Evolutionary conservation across 768 basidiomycete genomes (phyloP).

Genomic region (Pholiota conissans): DNA sequence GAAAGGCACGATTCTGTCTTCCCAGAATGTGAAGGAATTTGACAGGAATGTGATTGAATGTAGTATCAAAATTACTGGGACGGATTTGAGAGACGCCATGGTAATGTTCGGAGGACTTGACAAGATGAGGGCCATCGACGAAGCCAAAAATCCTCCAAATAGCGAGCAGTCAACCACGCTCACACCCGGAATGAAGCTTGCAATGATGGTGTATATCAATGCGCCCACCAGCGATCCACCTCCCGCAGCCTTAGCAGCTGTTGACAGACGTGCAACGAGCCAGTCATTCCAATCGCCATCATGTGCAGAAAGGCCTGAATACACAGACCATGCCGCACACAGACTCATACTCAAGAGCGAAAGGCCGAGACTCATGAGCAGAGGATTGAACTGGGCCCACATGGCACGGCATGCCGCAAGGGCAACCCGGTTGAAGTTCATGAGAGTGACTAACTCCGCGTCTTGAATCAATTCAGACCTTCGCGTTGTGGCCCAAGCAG

Average conservation of each 20-base stretch:
- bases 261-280: constrained; percentile 31
- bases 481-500: constrained; percentile 41
- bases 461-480: constrained; percentile 22
- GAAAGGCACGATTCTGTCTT: constrained; percentile 81
- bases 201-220: constrained; percentile 29
- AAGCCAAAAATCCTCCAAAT: constrained; percentile 48
- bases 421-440: constrained; percentile 59
- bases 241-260: constrained; percentile 32
- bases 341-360: constrained; percentile 56
- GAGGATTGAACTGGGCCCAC: constrained; percentile 93
- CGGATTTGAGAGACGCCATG: constrained; percentile 24
- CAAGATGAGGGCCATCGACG: constrained; percentile 45
- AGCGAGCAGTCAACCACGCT: constrained; percentile 49
- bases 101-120: constrained; percentile 38
- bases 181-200: constrained; percentile 42
- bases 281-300: constrained; percentile 42
- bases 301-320: constrained; percentile 43
- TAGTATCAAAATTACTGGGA: constrained; percentile 55
- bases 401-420: constrained; percentile 75
- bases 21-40: constrained; percentile 98
- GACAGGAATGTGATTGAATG: constrained; percentile 82
- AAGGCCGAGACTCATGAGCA: constrained; percentile 76
- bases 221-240: constrained; percentile 40
- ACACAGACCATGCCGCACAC: constrained; percentile 55
- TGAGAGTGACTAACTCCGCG: constrained; percentile 36